Evolutionary conservation across 805 yeast species (phyloP), one percentile per base, ranked within the genome.

Genomic region (Candida maesae): DNA sequence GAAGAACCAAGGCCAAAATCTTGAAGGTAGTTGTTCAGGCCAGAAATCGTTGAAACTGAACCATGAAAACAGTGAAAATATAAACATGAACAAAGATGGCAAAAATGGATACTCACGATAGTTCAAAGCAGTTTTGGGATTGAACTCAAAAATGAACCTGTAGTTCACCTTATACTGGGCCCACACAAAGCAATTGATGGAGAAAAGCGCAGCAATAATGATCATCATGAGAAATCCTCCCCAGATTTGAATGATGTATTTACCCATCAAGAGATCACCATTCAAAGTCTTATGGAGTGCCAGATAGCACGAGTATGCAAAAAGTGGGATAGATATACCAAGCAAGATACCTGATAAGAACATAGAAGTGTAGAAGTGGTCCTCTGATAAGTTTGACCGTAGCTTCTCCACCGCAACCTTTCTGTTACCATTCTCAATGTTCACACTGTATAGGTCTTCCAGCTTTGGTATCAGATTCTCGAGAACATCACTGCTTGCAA

Each of bases 121-220:
- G 53, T 85, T 80, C 35, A 87, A 62, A 12, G 78, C 79, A 25
- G 79, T 76, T 28, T 81, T 72, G 33, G 81, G 74, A 56, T 86
- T 80, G 51, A 89, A 82, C 63, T 93, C 98, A 60, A 93, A 89
- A 43, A 93, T 89, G 56, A 93, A 90, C 55, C 83, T 83, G 61
- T 93, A 93, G 61, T 91, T 93, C 52, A 93, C 82, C 54, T 85
- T 84, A 62, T 67, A 81, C 33, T 64, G 60, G 19, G 79, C 72
- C 91, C 95, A 93, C 3, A 82, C 77, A 41, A 68, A 63, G 56
- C 95, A 79, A 57, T 86, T 79, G 33, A 84, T 42, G 12, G 81
- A 80, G 57, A 90, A 81, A 2, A 87, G 64, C 18, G 81, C 51
- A 6, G 79, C 64, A 55, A 83, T 73, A n/a, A 90, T 49, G 24